Percentiles rank a stretch among this genome's conserved stretches.
These are phyloP conservation scores for Exophiala phaeomuriformis DNA, from an alignment of 2,329 filamentous ascomycete species.

Conservation along the genomic window DNA sequence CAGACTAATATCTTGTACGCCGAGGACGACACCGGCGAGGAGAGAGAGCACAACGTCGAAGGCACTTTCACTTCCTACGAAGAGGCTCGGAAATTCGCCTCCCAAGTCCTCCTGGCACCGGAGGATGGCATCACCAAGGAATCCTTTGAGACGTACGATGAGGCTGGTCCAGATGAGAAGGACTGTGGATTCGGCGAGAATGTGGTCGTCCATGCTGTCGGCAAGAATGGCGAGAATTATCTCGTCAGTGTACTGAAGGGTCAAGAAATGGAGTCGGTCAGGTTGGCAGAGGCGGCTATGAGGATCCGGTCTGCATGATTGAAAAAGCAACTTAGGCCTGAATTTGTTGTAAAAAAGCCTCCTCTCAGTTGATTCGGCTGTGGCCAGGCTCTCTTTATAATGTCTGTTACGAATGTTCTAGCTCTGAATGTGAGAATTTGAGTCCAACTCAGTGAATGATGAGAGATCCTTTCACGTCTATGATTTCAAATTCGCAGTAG, in stretches of 20 bases:
- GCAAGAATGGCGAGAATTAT: constrained; percentile 28
- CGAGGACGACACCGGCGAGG: constrained; percentile 22
- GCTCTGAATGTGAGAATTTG: no score
- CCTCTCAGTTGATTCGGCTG: no score
- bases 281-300: constrained; percentile 19
- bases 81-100: constrained; percentile 27
- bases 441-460: no score
- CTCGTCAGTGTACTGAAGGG: constrained; percentile 29
- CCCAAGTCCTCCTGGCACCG: constrained; percentile 21
- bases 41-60: constrained; percentile 26
- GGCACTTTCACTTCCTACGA: constrained; percentile 27
- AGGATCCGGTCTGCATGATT: constrained; percentile 11
- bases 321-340: no score
- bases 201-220: constrained; percentile 30
- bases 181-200: constrained; percentile 32
- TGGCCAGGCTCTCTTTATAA: background rate
- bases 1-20: constrained; percentile 26
- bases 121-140: constrained; percentile 26
- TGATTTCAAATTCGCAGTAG: background rate
- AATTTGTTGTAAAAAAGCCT: no score
- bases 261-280: constrained; percentile 28
- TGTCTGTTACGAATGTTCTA: background rate
- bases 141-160: constrained; percentile 28
- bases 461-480: no score
- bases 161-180: constrained; percentile 25